Evolutionary conservation across 305 asterid species (phyloP).

Genomic region (Fraxinus platypoda): DNA sequence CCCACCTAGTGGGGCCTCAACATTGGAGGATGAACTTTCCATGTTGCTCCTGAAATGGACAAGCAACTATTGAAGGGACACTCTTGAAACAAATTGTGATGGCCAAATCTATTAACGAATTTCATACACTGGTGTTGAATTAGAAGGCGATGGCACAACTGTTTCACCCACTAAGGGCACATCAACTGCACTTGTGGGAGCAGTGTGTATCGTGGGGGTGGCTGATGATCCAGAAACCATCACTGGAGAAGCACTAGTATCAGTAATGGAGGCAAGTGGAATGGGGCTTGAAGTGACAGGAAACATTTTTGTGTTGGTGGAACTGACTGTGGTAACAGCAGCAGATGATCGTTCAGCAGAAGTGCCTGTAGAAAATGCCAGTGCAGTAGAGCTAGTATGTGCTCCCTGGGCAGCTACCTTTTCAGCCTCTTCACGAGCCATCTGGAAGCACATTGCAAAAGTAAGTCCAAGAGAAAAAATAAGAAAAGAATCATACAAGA

Average conservation of each 20-base stretch:
- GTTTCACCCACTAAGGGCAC: slow-evolving; percentile 43
- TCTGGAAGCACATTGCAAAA: slow-evolving; percentile 44
- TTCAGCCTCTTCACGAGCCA: slow-evolving; percentile 94
- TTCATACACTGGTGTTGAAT: slow-evolving; percentile 39
- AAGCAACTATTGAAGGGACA: slow-evolving; percentile 13
- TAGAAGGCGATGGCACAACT: slow-evolving; percentile 48
- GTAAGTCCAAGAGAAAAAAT: slow-evolving; percentile 29
- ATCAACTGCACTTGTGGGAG: slow-evolving; percentile 39
- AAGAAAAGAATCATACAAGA: neutral
- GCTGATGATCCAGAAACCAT: slow-evolving; percentile 55
- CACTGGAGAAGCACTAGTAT: slow-evolving; percentile 46
- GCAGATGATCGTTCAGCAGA: slow-evolving; percentile 54
- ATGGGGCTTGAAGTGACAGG: slow-evolving; percentile 57
- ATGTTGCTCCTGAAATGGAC: slow-evolving; percentile 41
- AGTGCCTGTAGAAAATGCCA: slow-evolving; percentile 40
- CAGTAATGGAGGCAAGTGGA: slow-evolving; percentile 51
- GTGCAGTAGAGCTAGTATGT: slow-evolving; percentile 37
- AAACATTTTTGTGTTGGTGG: slow-evolving; percentile 40
- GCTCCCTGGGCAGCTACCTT: slow-evolving; percentile 57
- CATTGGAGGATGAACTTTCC: slow-evolving; percentile 47
- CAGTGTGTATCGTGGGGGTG: slow-evolving; percentile 41
- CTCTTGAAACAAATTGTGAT: neutral
- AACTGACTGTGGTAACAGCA: slow-evolving; percentile 39
- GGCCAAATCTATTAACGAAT: slow-evolving; percentile 7
- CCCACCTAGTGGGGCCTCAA: slow-evolving; percentile 47